These are phyloP conservation scores for Microdochium nivale DNA, from an alignment of 2,329 filamentous ascomycete species.

Conservation along the genomic window DNA sequence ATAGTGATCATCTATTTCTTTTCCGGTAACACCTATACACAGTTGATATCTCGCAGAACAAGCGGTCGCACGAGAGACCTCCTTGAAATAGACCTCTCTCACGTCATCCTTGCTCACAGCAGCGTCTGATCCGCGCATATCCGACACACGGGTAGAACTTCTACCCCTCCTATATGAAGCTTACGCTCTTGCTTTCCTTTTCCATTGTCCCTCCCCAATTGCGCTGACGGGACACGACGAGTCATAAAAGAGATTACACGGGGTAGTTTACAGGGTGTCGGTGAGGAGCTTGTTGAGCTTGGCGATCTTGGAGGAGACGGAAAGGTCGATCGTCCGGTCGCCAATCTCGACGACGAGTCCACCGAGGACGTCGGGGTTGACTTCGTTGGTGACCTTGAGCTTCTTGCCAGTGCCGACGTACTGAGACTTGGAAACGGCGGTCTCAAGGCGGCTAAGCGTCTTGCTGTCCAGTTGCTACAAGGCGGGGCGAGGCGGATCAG, in stretches of 20 bases:
- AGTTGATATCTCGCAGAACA: neutral
- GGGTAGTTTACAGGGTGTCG: conserved; percentile 76
- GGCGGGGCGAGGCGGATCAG: neutral
- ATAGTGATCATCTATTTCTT: neutral
- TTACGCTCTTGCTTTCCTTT: conserved; percentile 1
- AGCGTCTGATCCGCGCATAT: too few species aligned
- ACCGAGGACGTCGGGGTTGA: conserved; percentile 90
- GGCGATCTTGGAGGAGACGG: conserved; percentile 86
- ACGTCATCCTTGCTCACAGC: neutral
- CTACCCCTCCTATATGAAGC: neutral
- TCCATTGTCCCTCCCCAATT: neutral
- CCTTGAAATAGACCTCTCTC: neutral
- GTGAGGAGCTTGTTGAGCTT: conserved; percentile 99
- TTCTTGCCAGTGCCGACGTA: conserved; percentile 91
- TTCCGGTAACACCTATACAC: neutral
- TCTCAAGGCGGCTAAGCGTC: conserved; percentile 78
- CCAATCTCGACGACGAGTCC: conserved; percentile 94
- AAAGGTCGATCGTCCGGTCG: conserved; percentile 96
- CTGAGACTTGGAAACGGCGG: conserved; percentile 78
- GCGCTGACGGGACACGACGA: neutral
- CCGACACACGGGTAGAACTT: too few species aligned
- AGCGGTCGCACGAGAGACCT: neutral
- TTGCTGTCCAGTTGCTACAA: conserved; percentile 75
- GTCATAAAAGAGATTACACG: conserved; percentile 17
- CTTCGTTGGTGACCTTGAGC: conserved; percentile 92